Evolutionary conservation across 2,329 filamentous ascomycete genomes (phyloP).

Genomic region (Epichloe elymi): DNA sequence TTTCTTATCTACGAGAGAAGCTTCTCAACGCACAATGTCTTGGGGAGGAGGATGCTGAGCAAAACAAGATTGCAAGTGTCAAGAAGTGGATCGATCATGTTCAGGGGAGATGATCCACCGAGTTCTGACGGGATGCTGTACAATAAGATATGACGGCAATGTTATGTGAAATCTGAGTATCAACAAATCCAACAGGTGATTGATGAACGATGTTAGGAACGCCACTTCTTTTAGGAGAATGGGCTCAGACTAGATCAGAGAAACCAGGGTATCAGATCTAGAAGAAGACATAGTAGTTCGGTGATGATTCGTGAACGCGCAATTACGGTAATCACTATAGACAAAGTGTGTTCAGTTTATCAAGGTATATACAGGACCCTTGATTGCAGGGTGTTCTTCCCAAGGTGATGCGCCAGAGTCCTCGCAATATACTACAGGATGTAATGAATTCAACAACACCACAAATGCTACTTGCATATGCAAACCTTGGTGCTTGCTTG

Average conservation of each 20-base stretch:
- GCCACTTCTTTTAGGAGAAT: no score
- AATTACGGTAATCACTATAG: no score
- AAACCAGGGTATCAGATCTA: no score
- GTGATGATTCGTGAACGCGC: no score
- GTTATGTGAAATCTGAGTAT: no score
- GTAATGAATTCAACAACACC: background rate
- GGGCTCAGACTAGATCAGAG: no score
- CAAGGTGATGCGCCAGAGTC: background rate
- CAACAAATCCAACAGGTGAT: no score
- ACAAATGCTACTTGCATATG: background rate
- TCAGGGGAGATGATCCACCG: background rate
- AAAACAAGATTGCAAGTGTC: background rate
- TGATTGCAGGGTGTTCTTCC: background rate
- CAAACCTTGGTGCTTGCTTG: background rate
- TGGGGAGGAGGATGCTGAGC: background rate
- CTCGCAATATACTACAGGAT: background rate
- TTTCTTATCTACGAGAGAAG: constrained; percentile 23
- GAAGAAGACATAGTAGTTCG: no score
- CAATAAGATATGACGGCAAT: no score
- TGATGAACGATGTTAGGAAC: no score
- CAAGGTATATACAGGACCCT: background rate
- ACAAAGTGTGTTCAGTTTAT: background rate
- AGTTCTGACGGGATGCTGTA: no score
- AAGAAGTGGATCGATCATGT: constrained; percentile 1
- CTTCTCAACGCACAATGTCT: constrained; percentile 4